Evolutionary conservation across 2,329 filamentous ascomycete genomes (phyloP), one percentile per base, ranked within the genome.

Genomic region (Exserohilum turcica): DNA sequence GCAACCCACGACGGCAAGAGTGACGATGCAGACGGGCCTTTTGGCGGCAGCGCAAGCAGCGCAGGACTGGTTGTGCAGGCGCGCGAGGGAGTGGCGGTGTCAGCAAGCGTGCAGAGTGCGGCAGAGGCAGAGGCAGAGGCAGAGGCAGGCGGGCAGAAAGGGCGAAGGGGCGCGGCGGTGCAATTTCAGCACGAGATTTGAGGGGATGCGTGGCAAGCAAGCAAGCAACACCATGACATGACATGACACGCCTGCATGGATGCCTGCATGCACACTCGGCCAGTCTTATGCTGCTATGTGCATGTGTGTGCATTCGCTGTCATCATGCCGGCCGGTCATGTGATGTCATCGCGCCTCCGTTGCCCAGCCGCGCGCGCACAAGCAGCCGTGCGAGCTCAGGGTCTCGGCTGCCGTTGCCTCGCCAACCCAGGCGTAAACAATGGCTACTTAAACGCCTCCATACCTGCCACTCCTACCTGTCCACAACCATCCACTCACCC

Each of bases 371-470:
- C 49, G 36, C 61, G 50, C 53, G 53, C 27, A 42, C 61, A n/a
- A n/a, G n/a, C 52, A 42, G 47, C 39, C 29, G 52, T 48, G 36
- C 61, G 50, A 55, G 53, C 27, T 38, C 61, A 53, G 48, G 50
- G 54, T 54, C 54, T 52, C 40, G 42, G n/a, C 33, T 49, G 38
- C 44, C 51, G 67, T 74, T 63, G 55, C 70, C 63, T 36, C 46
- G 67, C 57, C 70, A 66, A 74, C 71, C 46, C 45, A 43, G 52
- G 46, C 59, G 62, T 72, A 72, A 74, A 73, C 69, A 73, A 68
- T 63, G 33, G 29, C 50, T 72, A 73, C 67, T 72, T 72, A 73
- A 73, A 45, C 55, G 52, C 59, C 51, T 51, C 56, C 46, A 57
- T 53, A 53, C 60, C 64, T 65, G 60, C 63, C 64, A 50, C 43